A percentile compares a stretch with the other conserved stretches of the same genome.
Evolutionary conservation across 2,329 filamentous ascomycete species (phyloP).

Genomic region (Leptoxyphium fumago): DNA sequence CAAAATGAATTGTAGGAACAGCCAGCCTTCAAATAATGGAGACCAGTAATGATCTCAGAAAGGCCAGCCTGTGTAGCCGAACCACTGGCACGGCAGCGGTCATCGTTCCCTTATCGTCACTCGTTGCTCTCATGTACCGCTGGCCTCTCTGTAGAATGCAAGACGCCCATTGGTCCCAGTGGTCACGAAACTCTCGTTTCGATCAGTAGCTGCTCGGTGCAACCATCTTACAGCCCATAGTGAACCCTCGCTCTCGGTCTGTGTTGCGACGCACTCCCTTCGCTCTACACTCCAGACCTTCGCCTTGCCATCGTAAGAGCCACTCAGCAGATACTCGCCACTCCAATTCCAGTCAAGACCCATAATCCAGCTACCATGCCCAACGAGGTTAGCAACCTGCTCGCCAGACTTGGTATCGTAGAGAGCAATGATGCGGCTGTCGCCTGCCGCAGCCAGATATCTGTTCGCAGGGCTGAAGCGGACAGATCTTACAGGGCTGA

Average conservation of each 20-base stretch:
- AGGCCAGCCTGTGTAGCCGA: too few species aligned
- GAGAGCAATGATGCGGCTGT: constrained; percentile 73
- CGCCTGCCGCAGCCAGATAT: constrained; percentile 76
- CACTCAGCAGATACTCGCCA: constrained; percentile 79
- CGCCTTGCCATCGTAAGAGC: constrained; percentile 75
- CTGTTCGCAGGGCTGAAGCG: constrained; percentile 77
- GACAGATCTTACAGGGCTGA: constrained; percentile 72
- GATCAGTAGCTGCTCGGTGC: constrained; percentile 43
- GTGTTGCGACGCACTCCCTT: constrained; percentile 74
- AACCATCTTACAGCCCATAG: constrained; percentile 79
- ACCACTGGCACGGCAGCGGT: too few species aligned
- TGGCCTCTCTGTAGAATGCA: constrained; percentile 74
- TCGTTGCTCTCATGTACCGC: constrained; percentile 36
- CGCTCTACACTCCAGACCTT: constrained; percentile 92
- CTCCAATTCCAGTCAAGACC: constrained; percentile 86
- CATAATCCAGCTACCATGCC: constrained; percentile 76
- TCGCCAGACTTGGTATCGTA: constrained; percentile 90
- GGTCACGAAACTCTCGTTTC: constrained; percentile 60
- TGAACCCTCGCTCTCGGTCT: constrained; percentile 75
- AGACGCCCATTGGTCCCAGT: constrained; percentile 63
- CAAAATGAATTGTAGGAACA: too few species aligned
- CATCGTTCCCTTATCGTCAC: too few species aligned
- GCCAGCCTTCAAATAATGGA: too few species aligned
- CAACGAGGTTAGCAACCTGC: constrained; percentile 71
- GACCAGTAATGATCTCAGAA: too few species aligned